These are phyloP conservation scores for Entomortierella chlamydospora DNA, from an alignment of 192 early-diverging fungal species.

Conservation along the genomic window DNA sequence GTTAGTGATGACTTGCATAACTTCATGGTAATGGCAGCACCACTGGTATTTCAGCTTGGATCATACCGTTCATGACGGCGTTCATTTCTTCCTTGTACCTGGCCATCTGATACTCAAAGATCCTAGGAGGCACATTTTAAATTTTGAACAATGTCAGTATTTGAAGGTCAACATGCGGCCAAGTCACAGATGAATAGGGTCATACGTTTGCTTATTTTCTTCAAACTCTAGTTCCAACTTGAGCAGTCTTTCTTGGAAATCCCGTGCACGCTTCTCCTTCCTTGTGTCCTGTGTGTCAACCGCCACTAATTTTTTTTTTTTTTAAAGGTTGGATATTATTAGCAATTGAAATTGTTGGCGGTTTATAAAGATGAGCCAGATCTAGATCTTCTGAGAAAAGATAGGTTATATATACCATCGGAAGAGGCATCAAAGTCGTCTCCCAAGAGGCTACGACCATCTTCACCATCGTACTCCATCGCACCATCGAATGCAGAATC, in stretches of 20 bases:
- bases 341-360: not conserved
- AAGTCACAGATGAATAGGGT: too few species aligned
- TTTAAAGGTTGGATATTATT: not conserved
- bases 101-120: conserved; percentile 50
- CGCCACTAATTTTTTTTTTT: conserved; percentile 7
- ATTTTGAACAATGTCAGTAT: not conserved
- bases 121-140: conserved; percentile 27
- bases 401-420: conserved; percentile 34
- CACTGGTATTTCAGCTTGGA: not conserved
- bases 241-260: conserved; percentile 66
- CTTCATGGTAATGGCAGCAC: not conserved
- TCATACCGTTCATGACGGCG: conserved; percentile 48
- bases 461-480: conserved; percentile 51
- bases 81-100: conserved; percentile 57
- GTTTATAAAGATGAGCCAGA: not conserved
- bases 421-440: conserved; percentile 53
- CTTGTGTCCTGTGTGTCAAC: conserved; percentile 54
- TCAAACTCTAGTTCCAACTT: conserved; percentile 70
- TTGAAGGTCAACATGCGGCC: too few species aligned
- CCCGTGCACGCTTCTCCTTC: conserved; percentile 66
- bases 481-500: conserved; percentile 51
- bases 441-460: conserved; percentile 43
- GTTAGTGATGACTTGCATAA: not conserved
- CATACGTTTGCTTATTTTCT: conserved; percentile 71
- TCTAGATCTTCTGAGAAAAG: not conserved